These are phyloP conservation scores for Sclerotinia sclerotiorum DNA, from an alignment of 2,329 filamentous ascomycete genomes.

Conservation along the genomic window DNA sequence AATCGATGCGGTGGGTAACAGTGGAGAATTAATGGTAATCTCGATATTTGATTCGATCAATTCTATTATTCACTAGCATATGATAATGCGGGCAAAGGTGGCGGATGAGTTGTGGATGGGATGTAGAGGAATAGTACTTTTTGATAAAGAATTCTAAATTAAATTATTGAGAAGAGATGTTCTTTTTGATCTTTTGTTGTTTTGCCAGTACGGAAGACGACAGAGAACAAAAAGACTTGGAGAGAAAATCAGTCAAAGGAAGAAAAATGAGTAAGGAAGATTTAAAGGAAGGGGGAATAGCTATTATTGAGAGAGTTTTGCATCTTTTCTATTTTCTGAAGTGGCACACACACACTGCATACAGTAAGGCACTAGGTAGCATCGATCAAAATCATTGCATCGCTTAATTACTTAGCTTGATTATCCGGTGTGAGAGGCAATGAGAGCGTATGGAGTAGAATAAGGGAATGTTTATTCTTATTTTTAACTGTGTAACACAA, in stretches of 20 bases:
- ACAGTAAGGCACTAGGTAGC: background rate
- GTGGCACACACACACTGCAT: background rate
- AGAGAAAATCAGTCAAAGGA: background rate
- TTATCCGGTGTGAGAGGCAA: background rate
- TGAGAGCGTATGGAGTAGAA: background rate
- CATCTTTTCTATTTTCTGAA: slow-evolving; percentile 9
- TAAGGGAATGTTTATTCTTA: no score
- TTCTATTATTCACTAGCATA: background rate
- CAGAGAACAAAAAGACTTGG: background rate
- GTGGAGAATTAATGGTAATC: background rate
- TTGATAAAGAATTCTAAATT: slow-evolving; percentile 10
- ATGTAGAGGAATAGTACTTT: background rate
- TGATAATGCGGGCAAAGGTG: slow-evolving; percentile 11
- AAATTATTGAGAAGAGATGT: background rate
- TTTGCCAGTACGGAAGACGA: background rate
- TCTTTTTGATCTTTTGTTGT: background rate
- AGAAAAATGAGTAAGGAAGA: background rate
- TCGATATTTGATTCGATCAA: background rate
- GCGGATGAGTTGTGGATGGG: background rate
- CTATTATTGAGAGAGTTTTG: background rate
- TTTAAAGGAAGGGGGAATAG: background rate
- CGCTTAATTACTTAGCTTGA: background rate
- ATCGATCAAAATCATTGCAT: no score
- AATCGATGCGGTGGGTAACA: slow-evolving; percentile 6
- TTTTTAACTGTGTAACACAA: background rate